Conservation (phyloP, 108 stramenopile genomes). For the Cyclostephanos tholiformis region DNA sequence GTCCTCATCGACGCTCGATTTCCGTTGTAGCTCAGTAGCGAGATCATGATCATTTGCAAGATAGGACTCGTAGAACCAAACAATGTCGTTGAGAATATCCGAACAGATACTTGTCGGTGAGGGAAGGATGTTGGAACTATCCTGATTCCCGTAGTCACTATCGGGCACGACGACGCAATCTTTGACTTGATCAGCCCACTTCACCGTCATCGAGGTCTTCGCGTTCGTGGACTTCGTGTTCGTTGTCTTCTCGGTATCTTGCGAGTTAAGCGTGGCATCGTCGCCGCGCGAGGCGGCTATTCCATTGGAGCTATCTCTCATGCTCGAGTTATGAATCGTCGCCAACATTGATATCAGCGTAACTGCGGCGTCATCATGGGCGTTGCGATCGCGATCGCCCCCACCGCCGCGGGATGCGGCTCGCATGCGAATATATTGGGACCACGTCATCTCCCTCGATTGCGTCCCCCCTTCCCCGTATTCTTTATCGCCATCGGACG, state of each 20-base stretch:
- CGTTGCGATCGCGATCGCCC: too few species aligned
- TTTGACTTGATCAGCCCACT: not conserved
- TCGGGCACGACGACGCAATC: not conserved
- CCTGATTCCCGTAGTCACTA: not conserved
- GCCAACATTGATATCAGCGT: too few species aligned
- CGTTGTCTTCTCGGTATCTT: not conserved
- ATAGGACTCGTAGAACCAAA: not conserved
- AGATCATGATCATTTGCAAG: not conserved
- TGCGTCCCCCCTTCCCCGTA: too few species aligned
- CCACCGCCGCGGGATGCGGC: too few species aligned
- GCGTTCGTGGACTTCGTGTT: not conserved
- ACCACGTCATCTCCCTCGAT: too few species aligned
- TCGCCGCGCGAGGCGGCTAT: not conserved
- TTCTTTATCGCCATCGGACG: too few species aligned
- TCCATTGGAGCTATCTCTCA: too few species aligned
- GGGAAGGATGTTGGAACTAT: not conserved
- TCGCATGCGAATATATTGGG: too few species aligned
- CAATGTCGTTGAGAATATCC: not conserved
- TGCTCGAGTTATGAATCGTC: too few species aligned
- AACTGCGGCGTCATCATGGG: too few species aligned
- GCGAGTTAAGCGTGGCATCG: not conserved
- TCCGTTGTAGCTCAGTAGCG: not conserved
- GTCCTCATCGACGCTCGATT: not conserved
- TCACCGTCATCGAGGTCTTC: not conserved
- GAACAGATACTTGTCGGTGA: not conserved